Evolutionary conservation across 2,329 filamentous ascomycete species (phyloP), one percentile per base, ranked within the genome.

Genomic region (Claviceps fusiformis): DNA sequence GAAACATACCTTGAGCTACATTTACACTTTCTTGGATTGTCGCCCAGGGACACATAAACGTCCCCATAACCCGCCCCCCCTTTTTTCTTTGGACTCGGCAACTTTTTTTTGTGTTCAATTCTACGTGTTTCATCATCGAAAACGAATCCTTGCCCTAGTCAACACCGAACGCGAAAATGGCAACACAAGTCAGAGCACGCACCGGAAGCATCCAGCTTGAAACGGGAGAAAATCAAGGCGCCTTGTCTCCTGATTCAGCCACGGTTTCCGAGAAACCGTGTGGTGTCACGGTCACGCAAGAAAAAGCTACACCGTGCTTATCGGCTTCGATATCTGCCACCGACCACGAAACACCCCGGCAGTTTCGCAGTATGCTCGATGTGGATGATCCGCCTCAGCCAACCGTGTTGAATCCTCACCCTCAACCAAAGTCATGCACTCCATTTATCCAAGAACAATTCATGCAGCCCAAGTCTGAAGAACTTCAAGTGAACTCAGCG

Each of bases 301-400:
- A 60, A 10, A 60, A 59, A 29, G 9, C 41, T 15, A 37, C 48
- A 7, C 46, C 53, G 13, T 52, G 53, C 19, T 55, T 57, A 24
- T 19, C 60, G 2, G 48, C 59, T 13, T 53, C 54, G 33, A 53
- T 48, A 11, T 37, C 59, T 3, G 52, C 60, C 9, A 54, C 53
- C 41, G 47, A 59, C 2, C 55, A 60, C 24, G 53, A 53, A 51
- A 62, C 60, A 5, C 55, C 63, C 41, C 68, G 59, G 7, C 69
- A 70, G 47, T 78, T 73, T 59, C 72, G 74, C 57, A 81, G 77
- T 64, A 77, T 81, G 78, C 68, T 80, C 24, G 73, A 77, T 49
- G 68, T 80, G 19, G 76, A 77, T 48, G 70, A 72, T 33, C 71
- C 73, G 2, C 75, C 76, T 13, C 75, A 60, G 56, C 67, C 79